These are phyloP conservation scores for Diaporthe velutina DNA, from an alignment of 2,329 filamentous ascomycete species.

Conservation along the genomic window DNA sequence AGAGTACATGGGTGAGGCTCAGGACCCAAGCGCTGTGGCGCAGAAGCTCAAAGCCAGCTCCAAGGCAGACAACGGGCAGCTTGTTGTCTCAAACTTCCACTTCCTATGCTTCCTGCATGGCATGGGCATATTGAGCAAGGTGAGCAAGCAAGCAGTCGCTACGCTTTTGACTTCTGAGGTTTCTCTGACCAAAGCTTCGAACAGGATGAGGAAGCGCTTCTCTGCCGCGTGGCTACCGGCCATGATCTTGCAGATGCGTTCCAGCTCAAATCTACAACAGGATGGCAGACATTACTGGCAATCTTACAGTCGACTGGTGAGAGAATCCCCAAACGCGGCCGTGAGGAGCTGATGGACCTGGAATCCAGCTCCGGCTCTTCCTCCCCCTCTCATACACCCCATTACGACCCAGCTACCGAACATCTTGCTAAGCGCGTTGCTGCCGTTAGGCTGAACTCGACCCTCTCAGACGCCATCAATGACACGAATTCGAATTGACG, in stretches of 20 bases:
- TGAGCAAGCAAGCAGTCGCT: slow-evolving; percentile 56
- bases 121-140: slow-evolving; percentile 87
- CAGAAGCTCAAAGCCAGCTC: slow-evolving; percentile 75
- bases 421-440: slow-evolving; percentile 76
- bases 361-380: slow-evolving; percentile 36
- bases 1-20: slow-evolving; percentile 85
- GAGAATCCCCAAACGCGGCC: slow-evolving; percentile 84
- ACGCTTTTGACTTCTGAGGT: not conserved
- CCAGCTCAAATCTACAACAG: slow-evolving; percentile 86
- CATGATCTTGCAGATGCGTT: slow-evolving; percentile 86
- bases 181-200: slow-evolving; percentile 21
- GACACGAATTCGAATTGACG: slow-evolving; percentile 12
- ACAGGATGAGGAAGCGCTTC: slow-evolving; percentile 89
- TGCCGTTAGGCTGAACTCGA: slow-evolving; percentile 72
- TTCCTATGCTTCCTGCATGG: slow-evolving; percentile 88
- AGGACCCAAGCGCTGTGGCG: slow-evolving; percentile 79
- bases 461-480: slow-evolving; percentile 36
- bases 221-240: slow-evolving; percentile 86
- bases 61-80: slow-evolving; percentile 71
- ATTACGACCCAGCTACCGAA: slow-evolving; percentile 55
- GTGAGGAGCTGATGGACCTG: slow-evolving; percentile 49
- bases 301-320: slow-evolving; percentile 98
- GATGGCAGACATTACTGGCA: slow-evolving; percentile 93
- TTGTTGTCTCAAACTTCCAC: slow-evolving; percentile 91
- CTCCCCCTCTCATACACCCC: slow-evolving; percentile 45